Evolutionary conservation across 2,329 filamentous ascomycete species (phyloP).

Genomic region (Fusarium anguioides): DNA sequence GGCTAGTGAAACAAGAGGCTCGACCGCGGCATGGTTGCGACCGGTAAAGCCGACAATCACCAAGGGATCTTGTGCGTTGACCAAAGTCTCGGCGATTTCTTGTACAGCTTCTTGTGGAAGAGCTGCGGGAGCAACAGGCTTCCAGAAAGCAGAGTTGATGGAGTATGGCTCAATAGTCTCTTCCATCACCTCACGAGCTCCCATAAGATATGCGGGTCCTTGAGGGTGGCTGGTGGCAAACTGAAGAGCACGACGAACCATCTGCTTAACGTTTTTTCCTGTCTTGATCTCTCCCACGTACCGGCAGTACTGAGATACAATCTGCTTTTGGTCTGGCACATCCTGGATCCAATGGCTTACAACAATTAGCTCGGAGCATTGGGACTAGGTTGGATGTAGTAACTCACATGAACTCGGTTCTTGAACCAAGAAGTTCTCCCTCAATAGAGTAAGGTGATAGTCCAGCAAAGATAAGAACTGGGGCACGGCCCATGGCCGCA

Average conservation of each 20-base stretch:
- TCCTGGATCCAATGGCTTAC: slow-evolving; percentile 33
- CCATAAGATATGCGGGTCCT: slow-evolving; percentile 45
- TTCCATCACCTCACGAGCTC: slow-evolving; percentile 43
- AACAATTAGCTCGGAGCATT: rapidly evolving
- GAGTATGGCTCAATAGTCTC: slow-evolving; percentile 27
- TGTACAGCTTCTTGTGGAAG: neutral
- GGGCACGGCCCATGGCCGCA: slow-evolving; percentile 44
- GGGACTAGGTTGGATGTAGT: rapidly evolving
- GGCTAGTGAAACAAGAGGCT: slow-evolving; percentile 7
- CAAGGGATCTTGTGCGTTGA: slow-evolving; percentile 9
- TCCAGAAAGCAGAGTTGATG: slow-evolving; percentile 6
- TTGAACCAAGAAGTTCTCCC: slow-evolving; percentile 20
- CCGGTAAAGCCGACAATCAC: slow-evolving; percentile 24
- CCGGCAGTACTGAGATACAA: slow-evolving; percentile 20
- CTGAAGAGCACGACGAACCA: slow-evolving; percentile 33
- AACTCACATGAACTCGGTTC: slow-evolving; percentile 26
- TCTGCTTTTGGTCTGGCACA: slow-evolving; percentile 25
- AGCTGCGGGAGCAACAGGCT: neutral
- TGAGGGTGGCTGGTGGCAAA: slow-evolving; percentile 41
- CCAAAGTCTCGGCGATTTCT: neutral
- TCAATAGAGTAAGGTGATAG: slow-evolving; percentile 57
- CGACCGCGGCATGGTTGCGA: slow-evolving; percentile 6
- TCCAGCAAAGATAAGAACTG: slow-evolving; percentile 57
- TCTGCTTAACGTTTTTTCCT: slow-evolving; percentile 12
- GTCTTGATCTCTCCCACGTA: slow-evolving; percentile 25